phyloP scores from a whole-genome alignment of 345 rosid species.

The Capsella bursapastoris region DNA sequence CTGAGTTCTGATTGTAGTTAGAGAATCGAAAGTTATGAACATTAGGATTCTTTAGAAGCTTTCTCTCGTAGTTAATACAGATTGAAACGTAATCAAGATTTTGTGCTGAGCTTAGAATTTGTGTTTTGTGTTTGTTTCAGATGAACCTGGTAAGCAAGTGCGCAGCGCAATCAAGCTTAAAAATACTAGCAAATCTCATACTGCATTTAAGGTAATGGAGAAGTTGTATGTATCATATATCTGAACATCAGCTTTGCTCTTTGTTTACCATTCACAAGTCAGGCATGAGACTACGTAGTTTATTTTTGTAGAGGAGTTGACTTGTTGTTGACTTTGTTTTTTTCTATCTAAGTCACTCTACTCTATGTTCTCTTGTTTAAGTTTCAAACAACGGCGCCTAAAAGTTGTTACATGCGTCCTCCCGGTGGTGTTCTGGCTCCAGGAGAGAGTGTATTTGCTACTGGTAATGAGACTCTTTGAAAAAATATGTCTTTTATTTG shows the following conservation, averaged over 20 bases:
- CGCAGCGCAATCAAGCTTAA: constrained; percentile 87
- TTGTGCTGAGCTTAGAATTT: not conserved
- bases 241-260: constrained; percentile 2
- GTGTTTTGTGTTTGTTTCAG: constrained; percentile 45
- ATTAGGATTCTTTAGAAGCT: constrained; percentile 19
- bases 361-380: constrained; percentile 26
- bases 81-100: constrained; percentile 12
- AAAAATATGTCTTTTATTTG: not conserved
- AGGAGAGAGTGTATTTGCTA: constrained; percentile 83
- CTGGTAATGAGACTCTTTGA: constrained; percentile 55
- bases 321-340: constrained; percentile 6
- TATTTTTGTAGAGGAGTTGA: not conserved
- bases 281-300: too few species aligned
- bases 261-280: not conserved
- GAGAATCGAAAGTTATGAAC: constrained; percentile 13
- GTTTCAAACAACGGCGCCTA: constrained; percentile 70
- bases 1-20: not conserved
- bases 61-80: not conserved
- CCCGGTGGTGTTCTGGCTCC: constrained; percentile 97
- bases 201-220: constrained; percentile 80
- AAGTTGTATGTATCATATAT: constrained; percentile 2
- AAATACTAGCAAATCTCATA: constrained; percentile 87
- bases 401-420: constrained; percentile 98
- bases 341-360: constrained; percentile 7
- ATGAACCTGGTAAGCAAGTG: constrained; percentile 92